Conservation (phyloP, 2,329 filamentous ascomycete genomes). For the Chaetomium globosum region DNA sequence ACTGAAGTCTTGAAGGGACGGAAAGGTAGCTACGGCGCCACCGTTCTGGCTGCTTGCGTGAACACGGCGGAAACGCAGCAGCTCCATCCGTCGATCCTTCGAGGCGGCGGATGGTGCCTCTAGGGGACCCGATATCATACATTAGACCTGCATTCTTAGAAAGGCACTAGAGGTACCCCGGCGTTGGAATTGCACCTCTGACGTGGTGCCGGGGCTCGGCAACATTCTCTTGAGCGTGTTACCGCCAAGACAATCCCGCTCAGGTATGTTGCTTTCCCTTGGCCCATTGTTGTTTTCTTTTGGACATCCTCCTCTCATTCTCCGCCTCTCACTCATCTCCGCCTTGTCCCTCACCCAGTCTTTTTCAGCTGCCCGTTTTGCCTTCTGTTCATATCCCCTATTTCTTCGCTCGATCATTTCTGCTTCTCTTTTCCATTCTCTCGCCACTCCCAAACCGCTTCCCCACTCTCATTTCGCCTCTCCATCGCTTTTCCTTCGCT, state of each 20-base stretch:
- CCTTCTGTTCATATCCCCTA: no score
- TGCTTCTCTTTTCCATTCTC: no score
- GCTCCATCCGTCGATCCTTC: background rate
- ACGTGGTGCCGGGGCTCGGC: slow-evolving; percentile 5
- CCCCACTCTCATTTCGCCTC: no score
- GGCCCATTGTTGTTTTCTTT: background rate
- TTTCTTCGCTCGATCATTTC: no score
- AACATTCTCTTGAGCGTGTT: background rate
- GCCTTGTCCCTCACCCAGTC: no score
- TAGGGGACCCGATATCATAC: background rate
- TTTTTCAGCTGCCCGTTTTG: no score
- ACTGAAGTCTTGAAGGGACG: no score
- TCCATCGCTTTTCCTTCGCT: no score
- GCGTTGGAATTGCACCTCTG: slow-evolving; percentile 1
- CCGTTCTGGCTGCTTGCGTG: background rate
- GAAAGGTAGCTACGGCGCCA: no score
- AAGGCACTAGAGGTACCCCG: background rate
- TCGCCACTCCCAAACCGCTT: no score
- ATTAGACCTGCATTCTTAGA: background rate
- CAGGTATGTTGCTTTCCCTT: background rate
- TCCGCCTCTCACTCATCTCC: no score
- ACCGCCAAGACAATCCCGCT: background rate
- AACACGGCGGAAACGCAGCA: background rate
- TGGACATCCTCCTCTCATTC: background rate
- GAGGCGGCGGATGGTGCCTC: background rate